Conservation (phyloP, 805 yeast genomes). For the Jamesozyma hellenica region DNA sequence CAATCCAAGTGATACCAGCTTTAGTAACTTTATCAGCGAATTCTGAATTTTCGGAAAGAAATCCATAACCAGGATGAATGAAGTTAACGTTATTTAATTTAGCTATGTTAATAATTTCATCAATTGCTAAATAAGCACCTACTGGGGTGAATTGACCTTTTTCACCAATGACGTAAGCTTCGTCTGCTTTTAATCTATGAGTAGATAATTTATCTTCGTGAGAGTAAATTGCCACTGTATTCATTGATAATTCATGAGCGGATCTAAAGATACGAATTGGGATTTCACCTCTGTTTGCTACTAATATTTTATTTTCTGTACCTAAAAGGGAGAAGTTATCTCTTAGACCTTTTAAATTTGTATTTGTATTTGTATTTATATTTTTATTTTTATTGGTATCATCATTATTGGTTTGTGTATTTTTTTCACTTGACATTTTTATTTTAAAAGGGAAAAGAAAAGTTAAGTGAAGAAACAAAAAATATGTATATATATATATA, state of each 20-base stretch:
- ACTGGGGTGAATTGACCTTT: conserved; percentile 90
- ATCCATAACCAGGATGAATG: conserved; percentile 92
- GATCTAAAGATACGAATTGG: conserved; percentile 88
- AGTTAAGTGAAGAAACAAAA: no score
- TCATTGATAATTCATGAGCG: conserved; percentile 95
- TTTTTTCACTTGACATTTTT: no score
- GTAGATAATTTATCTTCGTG: conserved; percentile 90
- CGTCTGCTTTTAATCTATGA: conserved; percentile 93
- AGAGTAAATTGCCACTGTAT: conserved; percentile 92
- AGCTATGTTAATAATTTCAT: conserved; percentile 85
- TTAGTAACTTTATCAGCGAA: conserved; percentile 87
- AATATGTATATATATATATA: not conserved
- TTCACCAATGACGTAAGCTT: conserved; percentile 83
- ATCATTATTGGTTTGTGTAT: no score
- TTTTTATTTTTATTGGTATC: no score
- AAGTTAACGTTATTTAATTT: conserved; percentile 65
- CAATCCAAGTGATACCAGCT: conserved; percentile 91
- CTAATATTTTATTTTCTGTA: conserved; percentile 48
- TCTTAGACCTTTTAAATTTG: conserved; percentile 21
- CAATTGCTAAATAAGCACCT: conserved; percentile 90
- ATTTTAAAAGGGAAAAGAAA: no score
- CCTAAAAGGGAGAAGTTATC: conserved; percentile 31
- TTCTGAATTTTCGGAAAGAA: conserved; percentile 82
- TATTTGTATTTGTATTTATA: no score
- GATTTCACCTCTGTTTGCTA: conserved; percentile 79